Conservation (phyloP, 768 basidiomycete genomes). For the Pulveroboletus sp. region DNA sequence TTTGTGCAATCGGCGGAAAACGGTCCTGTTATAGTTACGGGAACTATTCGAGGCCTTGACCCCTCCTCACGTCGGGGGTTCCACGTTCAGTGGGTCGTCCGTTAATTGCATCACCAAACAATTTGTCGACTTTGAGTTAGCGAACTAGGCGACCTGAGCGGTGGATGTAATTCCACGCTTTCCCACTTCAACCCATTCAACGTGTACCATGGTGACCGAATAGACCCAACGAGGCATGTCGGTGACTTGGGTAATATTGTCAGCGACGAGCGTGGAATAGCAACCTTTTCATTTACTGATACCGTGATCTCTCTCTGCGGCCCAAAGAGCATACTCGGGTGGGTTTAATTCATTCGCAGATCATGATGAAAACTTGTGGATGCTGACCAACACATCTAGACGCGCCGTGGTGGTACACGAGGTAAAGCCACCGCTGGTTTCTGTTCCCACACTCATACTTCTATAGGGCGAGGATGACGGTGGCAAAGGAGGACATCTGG, state of each 20-base stretch:
- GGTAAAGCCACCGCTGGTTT: slow-evolving; percentile 32
- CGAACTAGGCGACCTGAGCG: slow-evolving; percentile 55
- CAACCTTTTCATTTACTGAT: slow-evolving; percentile 57
- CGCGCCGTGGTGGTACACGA: slow-evolving; percentile 75
- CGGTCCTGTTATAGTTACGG: slow-evolving; percentile 58
- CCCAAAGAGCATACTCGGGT: slow-evolving; percentile 67
- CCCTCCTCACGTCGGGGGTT: slow-evolving; percentile 62
- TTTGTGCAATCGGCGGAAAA: slow-evolving; percentile 53
- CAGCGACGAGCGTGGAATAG: slow-evolving; percentile 56
- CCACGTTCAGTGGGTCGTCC: slow-evolving; percentile 69
- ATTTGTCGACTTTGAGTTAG: slow-evolving; percentile 11
- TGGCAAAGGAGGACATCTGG: slow-evolving; percentile 62
- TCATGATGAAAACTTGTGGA: background rate
- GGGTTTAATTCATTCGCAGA: slow-evolving; percentile 17
- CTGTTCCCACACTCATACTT: slow-evolving; percentile 8
- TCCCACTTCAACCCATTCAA: slow-evolving; percentile 74
- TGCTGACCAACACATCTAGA: slow-evolving; percentile 29
- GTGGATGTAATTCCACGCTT: slow-evolving; percentile 67
- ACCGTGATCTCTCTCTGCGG: slow-evolving; percentile 63
- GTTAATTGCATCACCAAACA: too few relatives aligned
- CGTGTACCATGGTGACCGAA: slow-evolving; percentile 64
- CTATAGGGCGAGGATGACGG: slow-evolving; percentile 72
- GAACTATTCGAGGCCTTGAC: slow-evolving; percentile 57
- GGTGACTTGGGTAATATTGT: slow-evolving; percentile 77
- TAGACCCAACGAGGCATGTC: slow-evolving; percentile 55